phyloP scores from a whole-genome alignment of 2,329 filamentous ascomycete species.

The Pestalotiopsis sp. region DNA sequence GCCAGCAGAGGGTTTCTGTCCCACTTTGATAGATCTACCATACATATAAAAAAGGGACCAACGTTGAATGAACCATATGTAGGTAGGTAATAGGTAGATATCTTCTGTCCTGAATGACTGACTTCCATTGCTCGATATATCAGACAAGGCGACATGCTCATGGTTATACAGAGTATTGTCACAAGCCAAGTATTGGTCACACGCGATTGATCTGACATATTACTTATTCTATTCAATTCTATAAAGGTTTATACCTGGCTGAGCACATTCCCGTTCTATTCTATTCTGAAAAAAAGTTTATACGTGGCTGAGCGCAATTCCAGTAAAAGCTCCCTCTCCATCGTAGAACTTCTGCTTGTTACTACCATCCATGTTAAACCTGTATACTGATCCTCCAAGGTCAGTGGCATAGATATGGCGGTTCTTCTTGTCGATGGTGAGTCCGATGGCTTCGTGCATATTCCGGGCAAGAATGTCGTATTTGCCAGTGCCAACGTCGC shows the following conservation, averaged over 20 bases:
- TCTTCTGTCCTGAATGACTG: too few relatives aligned
- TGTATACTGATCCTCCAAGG: constrained; percentile 40
- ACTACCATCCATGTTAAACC: constrained; percentile 32
- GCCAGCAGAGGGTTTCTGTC: too few relatives aligned
- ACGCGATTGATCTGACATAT: too few relatives aligned
- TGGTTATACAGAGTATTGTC: too few relatives aligned
- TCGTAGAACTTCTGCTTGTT: constrained; percentile 28
- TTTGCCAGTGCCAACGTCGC: constrained; percentile 11
- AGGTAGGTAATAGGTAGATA: too few relatives aligned
- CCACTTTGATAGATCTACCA: too few relatives aligned
- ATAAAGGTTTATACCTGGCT: neutral
- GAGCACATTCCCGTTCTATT: constrained; percentile 18
- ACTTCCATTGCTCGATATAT: too few relatives aligned
- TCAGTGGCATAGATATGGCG: constrained; percentile 40
- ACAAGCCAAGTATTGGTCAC: too few relatives aligned
- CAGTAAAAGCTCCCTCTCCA: constrained; percentile 24
- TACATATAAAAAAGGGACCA: too few relatives aligned
- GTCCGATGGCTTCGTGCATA: constrained; percentile 48
- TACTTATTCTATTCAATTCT: too few relatives aligned
- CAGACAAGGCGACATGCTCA: too few relatives aligned
- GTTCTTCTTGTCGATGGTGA: constrained; percentile 40
- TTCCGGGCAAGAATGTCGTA: constrained; percentile 33
- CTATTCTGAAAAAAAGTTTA: neutral
- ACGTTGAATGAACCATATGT: too few relatives aligned
- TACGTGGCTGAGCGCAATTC: constrained; percentile 17